phyloP scores from a whole-genome alignment of 768 basidiomycete species.

The Filobasidium wieringae region DNA sequence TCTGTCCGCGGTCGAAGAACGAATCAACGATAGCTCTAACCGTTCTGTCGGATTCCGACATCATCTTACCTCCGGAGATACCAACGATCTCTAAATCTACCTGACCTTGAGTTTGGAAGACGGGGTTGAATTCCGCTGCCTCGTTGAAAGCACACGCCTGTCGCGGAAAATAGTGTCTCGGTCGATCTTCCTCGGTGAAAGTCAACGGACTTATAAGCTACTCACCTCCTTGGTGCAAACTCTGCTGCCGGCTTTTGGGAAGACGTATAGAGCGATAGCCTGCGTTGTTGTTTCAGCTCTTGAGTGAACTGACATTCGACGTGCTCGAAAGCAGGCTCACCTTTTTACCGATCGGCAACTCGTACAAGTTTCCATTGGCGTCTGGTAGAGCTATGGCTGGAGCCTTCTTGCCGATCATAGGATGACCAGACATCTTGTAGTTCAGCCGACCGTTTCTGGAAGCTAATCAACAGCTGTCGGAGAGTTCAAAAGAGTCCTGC shows the following conservation, averaged over 20 bases:
- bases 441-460: too few species aligned
- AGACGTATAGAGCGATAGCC: conserved; percentile 64
- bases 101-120: conserved; percentile 48
- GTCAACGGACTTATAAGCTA: background rate
- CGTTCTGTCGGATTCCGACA: too few species aligned
- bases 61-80: conserved; percentile 49
- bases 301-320: background rate
- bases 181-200: background rate
- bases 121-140: conserved; percentile 51
- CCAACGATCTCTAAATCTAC: conserved; percentile 56
- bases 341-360: conserved; percentile 41
- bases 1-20: conserved; percentile 39
- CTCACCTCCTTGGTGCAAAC: conserved; percentile 60
- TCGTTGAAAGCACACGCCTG: conserved; percentile 66
- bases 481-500: too few species aligned
- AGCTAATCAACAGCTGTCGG: too few species aligned
- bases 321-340: conserved; percentile 5
- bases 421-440: too few species aligned
- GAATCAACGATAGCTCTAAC: too few species aligned
- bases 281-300: conserved; percentile 17
- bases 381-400: conserved; percentile 54
- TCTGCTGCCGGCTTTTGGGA: conserved; percentile 47
- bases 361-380: conserved; percentile 53
- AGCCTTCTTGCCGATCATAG: conserved; percentile 54
- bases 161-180: background rate